A percentile compares a stretch with the other conserved stretches of the same genome.
Evolutionary conservation across 2,329 filamentous ascomycete genomes (phyloP).

Genomic region (Monosporascus cannonballus): DNA sequence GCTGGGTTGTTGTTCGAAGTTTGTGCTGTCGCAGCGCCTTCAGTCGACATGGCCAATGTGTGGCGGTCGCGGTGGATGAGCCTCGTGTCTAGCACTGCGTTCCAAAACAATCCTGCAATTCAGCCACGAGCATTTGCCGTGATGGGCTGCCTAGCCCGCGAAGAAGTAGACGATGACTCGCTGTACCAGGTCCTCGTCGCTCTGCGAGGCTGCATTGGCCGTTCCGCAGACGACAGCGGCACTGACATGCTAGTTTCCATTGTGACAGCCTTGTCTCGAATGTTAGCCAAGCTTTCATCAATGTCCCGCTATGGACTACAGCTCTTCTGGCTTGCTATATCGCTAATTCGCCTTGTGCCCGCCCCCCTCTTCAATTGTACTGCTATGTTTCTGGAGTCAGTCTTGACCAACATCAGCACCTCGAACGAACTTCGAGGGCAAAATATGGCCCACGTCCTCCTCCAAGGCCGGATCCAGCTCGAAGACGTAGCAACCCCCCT

Average conservation of each 20-base stretch:
- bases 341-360: conserved; percentile 58
- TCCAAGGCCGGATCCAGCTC: conserved; percentile 54
- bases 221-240: conserved; percentile 58
- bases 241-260: conserved; percentile 65
- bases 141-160: conserved; percentile 65
- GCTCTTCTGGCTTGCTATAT: conserved; percentile 65
- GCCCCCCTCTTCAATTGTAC: conserved; percentile 59
- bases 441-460: conserved; percentile 52
- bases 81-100: conserved; percentile 64
- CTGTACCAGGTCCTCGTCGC: conserved; percentile 67
- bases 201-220: conserved; percentile 56
- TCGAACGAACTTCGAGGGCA: conserved; percentile 53
- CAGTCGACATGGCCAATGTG: conserved; percentile 58
- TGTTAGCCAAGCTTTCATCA: conserved; percentile 63
- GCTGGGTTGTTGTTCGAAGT: conserved; percentile 58
- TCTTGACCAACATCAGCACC: conserved; percentile 57
- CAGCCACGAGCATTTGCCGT: conserved; percentile 64
- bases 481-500: conserved; percentile 57
- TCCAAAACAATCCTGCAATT: conserved; percentile 67
- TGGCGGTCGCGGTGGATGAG: conserved; percentile 72
- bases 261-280: conserved; percentile 60
- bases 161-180: conserved; percentile 66
- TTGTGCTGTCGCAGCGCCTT: conserved; percentile 57
- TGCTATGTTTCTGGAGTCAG: conserved; percentile 58
- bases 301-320: conserved; percentile 63